Base-by-base conservation (phyloP, 23 red algal genomes). In the Gracilariopsis chorda region DNA sequence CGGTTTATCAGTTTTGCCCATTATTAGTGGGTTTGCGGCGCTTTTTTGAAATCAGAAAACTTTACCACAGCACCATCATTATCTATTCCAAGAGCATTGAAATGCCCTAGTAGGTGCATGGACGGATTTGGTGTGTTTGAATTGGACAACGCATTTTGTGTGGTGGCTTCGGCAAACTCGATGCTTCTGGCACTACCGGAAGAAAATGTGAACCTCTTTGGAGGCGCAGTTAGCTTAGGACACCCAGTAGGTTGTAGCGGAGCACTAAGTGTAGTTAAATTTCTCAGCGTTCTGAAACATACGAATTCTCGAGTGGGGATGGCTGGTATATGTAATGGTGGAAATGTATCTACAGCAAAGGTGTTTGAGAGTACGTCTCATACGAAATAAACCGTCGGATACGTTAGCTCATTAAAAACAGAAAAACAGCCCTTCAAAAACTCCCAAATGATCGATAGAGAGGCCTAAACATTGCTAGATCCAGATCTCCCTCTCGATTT, bases 321-420 rank as follows among this genome's bases (percentile, higher is more conserved):
- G 2, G 92, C 95, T 2, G 92, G 84, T 3, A 91, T 98, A 51
- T 98, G 95, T 56, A 98, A 98, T 76, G 95, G 95, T 32, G 95
- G 95, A 34, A 91, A 91, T 24, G 95, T 91, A n/a, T 83, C 91
- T 17, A 78, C 92, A 27, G 95, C 95, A 30, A 24, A 94, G 29
- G 92, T 95, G 9, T 40, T 80, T 10, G 76, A 80, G 23, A 80
- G 76, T 13, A 36, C 25, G 40, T 11, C 27, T 63, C 25, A 63
- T 63, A n/a, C n/a, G n/a, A n/a, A n/a, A n/a, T n/a, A n/a, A n/a
- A n/a, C n/a, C n/a, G n/a, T n/a, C n/a, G n/a, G n/a, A n/a, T n/a
- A n/a, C n/a, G n/a, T n/a, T n/a, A n/a, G n/a, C n/a, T n/a, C n/a
- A n/a, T n/a, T n/a, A n/a, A n/a, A n/a, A n/a, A n/a, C n/a, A n/a